Base-by-base conservation (phyloP, 371 early-diverging fungal species). In the Mortierella sp. region DNA sequence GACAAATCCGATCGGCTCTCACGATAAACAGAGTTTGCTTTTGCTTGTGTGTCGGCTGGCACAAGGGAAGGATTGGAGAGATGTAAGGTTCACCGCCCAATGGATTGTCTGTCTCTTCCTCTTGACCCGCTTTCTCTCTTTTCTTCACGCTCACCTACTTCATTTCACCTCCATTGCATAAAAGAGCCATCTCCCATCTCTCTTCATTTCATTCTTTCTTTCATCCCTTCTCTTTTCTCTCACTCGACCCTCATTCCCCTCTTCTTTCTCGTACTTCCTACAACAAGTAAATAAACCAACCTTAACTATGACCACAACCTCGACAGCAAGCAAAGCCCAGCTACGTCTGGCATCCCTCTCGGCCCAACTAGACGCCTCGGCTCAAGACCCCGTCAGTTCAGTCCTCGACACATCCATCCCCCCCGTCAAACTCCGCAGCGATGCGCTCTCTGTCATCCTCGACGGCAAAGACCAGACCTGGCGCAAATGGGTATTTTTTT, bases 381-480 rank as follows among this genome's bases (percentile, higher is more conserved):
- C 14, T 13, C 40, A 21, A 37, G 72, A 71, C 51, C 72, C 77
- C 44, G 53, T 71, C 72, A 51, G 31, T 19, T 72, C 72, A 11
- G 72, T 53, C 26, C 77, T 77, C 50, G 44, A 54, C 55, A 34
- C 57, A 44, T 57, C 46, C 51, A 28, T 76, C 24, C 71, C 71
- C 1, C 59, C 76, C 34, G 71, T 76, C 57, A 28, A 44, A 19
- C 51, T 76, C 21, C 44, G 48, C 71, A 37, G 48, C 5, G 71
- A 71, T 46, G 50, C 72, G 8, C 77, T 77, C 72, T 77, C 77
- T 19, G 51, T 43, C 26, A 14, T 71, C 5, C 64, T 77, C 26
- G 77, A 77, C 26, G 77, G 77, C 6, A 50, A 77, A 37, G 77
- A 77, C 28, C 77, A 77, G 51, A 77, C 71, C 28, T 77, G 77